Base-by-base conservation (phyloP, 352 stramenopile species). In the Aphanomyces cochlioides region DNA sequence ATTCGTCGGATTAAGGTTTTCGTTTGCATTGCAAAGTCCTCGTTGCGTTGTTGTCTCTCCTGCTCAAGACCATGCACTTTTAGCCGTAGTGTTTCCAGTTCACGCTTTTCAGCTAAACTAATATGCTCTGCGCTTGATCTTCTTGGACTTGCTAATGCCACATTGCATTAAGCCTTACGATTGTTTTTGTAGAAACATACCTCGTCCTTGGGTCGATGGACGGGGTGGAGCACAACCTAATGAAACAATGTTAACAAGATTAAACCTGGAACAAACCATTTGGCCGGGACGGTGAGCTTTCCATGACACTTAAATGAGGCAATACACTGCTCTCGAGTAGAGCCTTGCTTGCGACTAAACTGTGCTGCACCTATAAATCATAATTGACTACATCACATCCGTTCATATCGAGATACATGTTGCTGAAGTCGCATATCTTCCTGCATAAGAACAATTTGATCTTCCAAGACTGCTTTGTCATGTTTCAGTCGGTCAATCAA, bases 1-100 rank as follows among this genome's bases (percentile, higher is more conserved):
- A 89, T 73, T 36, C 88, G 82, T 47, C 88, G 81, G 0, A 80
- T 85, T 21, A 88, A 92, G 45, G 84, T 89, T 10, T 83, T 77
- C 5, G 89, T 69, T 72, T 92, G 83, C 37, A 88, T 78, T 3
- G 78, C 73, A n/a, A 90, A 82, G 0, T 84, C 80, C 0, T 70
- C 58, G 7, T 78, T 66, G 2, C 79, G 47, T 3, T 85, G 74
- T 34, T 83, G 80, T 13, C 82, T 86, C 13, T 90, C 83, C 6
- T 80, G 72, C 56, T 90, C 84, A 3, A 56, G 61, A 28, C 81
- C 81, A 47, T 81, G 74, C 6, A 88, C 64, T 70, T 70, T 70
- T 3, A 70, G n/a, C 10, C 54, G 45, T 3, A 70, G 28, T 13
- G 17, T 38, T 63, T 70, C 43, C 15, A 70, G 21, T 63, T 70